A percentile compares a stretch with the other conserved stretches of the same genome.
Conservation (phyloP, 352 stramenopile species). For the Pythium pectinolyticum region DNA sequence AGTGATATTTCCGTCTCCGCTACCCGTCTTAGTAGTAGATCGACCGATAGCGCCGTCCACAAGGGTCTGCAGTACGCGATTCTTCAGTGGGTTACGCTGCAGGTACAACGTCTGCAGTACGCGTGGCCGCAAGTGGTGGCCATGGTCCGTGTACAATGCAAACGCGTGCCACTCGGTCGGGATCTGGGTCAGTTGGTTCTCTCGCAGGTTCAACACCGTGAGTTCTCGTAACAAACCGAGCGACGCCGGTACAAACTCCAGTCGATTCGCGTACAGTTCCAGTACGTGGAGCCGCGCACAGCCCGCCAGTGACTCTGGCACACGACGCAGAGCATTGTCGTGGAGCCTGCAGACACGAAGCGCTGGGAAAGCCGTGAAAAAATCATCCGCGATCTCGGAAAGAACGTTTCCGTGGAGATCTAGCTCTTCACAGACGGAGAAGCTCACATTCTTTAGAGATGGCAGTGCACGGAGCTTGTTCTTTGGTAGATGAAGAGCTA, state of each 20-base stretch:
- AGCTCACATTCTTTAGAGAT: slow-evolving; percentile 16
- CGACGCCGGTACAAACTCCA: slow-evolving; percentile 33
- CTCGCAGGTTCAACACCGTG: slow-evolving; percentile 39
- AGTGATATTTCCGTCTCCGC: not conserved
- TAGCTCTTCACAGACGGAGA: slow-evolving; percentile 40
- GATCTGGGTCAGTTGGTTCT: slow-evolving; percentile 48
- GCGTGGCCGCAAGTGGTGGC: slow-evolving; percentile 10
- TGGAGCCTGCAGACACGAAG: slow-evolving; percentile 45
- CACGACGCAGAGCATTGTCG: slow-evolving; percentile 35
- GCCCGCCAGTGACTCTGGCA: slow-evolving; percentile 36
- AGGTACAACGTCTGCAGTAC: slow-evolving; percentile 45
- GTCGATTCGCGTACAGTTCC: slow-evolving; percentile 50
- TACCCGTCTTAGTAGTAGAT: not conserved
- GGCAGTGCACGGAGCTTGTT: slow-evolving; percentile 24
- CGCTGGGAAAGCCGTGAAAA: slow-evolving; percentile 41
- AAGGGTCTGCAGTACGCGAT: slow-evolving; percentile 38
- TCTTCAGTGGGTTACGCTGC: slow-evolving; percentile 45
- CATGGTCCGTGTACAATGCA: slow-evolving; percentile 16
- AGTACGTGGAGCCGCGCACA: slow-evolving; percentile 42
- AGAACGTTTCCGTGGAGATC: slow-evolving; percentile 51
- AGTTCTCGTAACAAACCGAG: slow-evolving; percentile 37
- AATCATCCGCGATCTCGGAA: slow-evolving; percentile 35
- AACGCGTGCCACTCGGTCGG: slow-evolving; percentile 57
- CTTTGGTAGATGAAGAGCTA: slow-evolving; percentile 25
- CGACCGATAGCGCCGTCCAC: slow-evolving; percentile 29